Conservation (phyloP, 1,284 basidiomycete genomes). For the Earliella scabrosa region DNA sequence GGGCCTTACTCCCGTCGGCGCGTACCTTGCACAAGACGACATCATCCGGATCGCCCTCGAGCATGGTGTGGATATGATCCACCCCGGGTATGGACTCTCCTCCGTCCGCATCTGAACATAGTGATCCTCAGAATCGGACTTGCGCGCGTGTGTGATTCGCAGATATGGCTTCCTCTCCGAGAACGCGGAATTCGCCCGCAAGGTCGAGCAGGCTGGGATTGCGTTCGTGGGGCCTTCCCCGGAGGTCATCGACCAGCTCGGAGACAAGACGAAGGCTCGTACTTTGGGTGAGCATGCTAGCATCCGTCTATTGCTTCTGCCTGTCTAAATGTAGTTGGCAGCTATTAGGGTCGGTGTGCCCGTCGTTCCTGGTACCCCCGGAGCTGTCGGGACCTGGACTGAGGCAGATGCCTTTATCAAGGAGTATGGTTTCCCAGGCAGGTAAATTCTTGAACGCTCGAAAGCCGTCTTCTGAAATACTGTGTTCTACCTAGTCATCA, state of each 20-base stretch:
- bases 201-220: slow-evolving; percentile 97
- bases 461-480: background rate
- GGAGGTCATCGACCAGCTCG: slow-evolving; percentile 96
- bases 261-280: slow-evolving; percentile 99
- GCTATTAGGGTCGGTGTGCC: slow-evolving; percentile 91
- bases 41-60: slow-evolving; percentile 95
- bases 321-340: slow-evolving; percentile 30
- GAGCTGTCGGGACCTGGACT: slow-evolving; percentile 84
- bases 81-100: slow-evolving; percentile 77
- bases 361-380: slow-evolving; percentile 97
- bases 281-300: slow-evolving; percentile 61
- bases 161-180: slow-evolving; percentile 99
- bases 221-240: slow-evolving; percentile 97
- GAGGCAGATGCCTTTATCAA: slow-evolving; percentile 91
- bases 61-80: slow-evolving; percentile 99
- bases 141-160: background rate
- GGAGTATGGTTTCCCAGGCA: slow-evolving; percentile 94
- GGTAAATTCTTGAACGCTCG: slow-evolving; percentile 23
- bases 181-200: slow-evolving; percentile 94
- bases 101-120: slow-evolving; percentile 7
- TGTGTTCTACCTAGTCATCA: slow-evolving; percentile 81
- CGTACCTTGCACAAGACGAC: slow-evolving; percentile 97
- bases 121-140: slow-evolving; percentile 25
- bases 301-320: no score
- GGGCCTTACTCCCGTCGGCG: slow-evolving; percentile 93